Base-by-base conservation (phyloP, 495 filamentous ascomycete genomes). In the Penicillium manginii region DNA sequence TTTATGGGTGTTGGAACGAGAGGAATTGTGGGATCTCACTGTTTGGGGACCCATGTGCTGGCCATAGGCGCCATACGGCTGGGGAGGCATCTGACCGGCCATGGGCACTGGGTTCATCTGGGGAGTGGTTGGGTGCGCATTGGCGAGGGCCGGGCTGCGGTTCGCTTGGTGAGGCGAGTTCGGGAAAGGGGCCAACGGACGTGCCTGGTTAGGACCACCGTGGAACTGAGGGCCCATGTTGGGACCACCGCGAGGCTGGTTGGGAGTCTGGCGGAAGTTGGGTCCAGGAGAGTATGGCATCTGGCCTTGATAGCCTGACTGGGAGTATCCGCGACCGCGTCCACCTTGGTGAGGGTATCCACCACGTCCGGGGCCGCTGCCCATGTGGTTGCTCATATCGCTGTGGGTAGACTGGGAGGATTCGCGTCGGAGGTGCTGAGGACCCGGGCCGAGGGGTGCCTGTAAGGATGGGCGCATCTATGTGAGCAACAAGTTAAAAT, bases 381-480 rank as follows among this genome's bases (percentile, higher is more conserved):
- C 68, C 69, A 80, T 73, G 53, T 79, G 76, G 70, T 85, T 86
- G 70, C 83, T 82, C 77, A 88, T 84, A 52, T 96, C 91, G 72
- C 86, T 87, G 67, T 92, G 89, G 47, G 85, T 81, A 12, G 89
- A 91, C 70, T 91, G 88, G 4, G 90, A 88, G 17, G 92, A 96
- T 66, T 92, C 88, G 63, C 90, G 86, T 50, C 92, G 87, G 52
- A 89, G 78, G 69, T 97, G 92, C 65, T 90, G 89, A 35, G 81
- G 68, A 26, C 83, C 84, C 59, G 89, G 79, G 48, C 84, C 83
- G 43, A 82, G 77, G 54, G 82, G 78, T 42, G 81, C 80, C 67
- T 91, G 87, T 50, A 77, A 72, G 53, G 84, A 82, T 52, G 81
- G 74, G 66, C 86, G 81, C 78, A 82, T 75, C 71, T 86, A 76